Conservation (phyloP, 2,329 filamentous ascomycete genomes). For the Alternaria burnsii region DNA sequence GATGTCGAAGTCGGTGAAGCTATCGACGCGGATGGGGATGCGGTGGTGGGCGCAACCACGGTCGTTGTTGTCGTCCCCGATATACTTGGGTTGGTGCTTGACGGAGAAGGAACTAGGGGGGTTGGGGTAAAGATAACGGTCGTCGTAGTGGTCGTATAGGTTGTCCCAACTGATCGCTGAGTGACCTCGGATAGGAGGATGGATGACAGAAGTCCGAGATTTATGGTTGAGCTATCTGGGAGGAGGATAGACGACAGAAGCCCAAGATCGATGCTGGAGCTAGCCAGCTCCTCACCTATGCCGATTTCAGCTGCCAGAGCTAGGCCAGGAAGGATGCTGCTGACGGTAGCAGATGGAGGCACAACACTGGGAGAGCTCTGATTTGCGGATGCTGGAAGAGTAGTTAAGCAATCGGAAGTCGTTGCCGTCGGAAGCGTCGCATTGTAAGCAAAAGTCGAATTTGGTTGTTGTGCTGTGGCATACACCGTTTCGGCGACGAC, state of each 20-base stretch:
- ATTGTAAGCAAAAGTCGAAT: not conserved
- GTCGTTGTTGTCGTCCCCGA: not conserved
- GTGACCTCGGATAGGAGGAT: slow-evolving; percentile 5
- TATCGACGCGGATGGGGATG: not conserved
- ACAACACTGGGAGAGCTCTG: not conserved
- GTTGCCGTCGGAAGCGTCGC: not conserved
- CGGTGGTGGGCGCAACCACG: not conserved
- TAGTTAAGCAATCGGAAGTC: not conserved
- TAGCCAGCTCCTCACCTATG: not conserved
- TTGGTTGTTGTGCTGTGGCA: slow-evolving; percentile 2
- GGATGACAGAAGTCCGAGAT: slow-evolving; percentile 13
- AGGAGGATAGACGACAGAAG: slow-evolving; percentile 14
- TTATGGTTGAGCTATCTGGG: slow-evolving; percentile 1
- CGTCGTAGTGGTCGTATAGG: not conserved
- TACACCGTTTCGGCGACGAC: slow-evolving; percentile 9
- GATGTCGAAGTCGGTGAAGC: not conserved
- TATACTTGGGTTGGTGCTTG: not conserved
- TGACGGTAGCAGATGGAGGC: not conserved
- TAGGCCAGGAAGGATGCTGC: not conserved
- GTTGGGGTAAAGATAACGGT: not conserved
- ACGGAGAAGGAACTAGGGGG: not conserved
- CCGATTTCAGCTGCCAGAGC: not conserved
- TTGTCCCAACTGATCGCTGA: not conserved
- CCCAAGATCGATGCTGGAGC: slow-evolving; percentile 6
- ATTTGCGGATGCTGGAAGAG: not conserved